These are phyloP conservation scores for Calonectria hawksworthii DNA, from an alignment of 2,329 filamentous ascomycete species.

Conservation along the genomic window DNA sequence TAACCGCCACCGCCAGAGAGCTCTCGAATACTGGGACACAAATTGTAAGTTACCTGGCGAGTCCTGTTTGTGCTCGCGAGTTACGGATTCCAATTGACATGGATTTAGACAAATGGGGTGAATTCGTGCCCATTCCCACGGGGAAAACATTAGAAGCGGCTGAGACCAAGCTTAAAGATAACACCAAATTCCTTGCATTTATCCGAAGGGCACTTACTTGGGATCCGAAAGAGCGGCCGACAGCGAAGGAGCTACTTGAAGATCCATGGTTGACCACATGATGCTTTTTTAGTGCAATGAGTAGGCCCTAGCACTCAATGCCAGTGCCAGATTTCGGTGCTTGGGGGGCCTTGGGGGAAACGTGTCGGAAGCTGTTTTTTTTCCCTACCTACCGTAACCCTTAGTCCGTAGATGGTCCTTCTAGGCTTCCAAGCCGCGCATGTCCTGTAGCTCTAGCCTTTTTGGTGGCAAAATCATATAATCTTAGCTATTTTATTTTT, in stretches of 20 bases:
- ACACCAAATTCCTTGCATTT: constrained; percentile 37
- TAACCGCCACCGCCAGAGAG: constrained; percentile 23
- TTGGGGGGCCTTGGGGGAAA: no score
- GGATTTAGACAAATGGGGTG: constrained; percentile 36
- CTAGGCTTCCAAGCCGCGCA: no score
- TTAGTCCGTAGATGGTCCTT: no score
- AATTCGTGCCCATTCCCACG: constrained; percentile 36
- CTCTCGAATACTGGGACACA: constrained; percentile 42
- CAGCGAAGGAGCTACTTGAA: constrained; percentile 40
- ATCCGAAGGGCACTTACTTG: constrained; percentile 41
- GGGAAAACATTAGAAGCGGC: constrained; percentile 35
- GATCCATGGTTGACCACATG: constrained; percentile 35
- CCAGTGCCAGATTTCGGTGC: no score
- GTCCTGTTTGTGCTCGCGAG: no score
- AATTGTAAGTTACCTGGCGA: not conserved
- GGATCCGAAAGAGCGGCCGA: constrained; percentile 38
- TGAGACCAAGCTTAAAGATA: constrained; percentile 36
- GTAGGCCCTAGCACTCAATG: no score
- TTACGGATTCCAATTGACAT: constrained; percentile 35
- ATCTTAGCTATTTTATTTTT: no score
- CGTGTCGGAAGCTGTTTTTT: no score
- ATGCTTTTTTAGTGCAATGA: no score
- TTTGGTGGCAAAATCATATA: no score
- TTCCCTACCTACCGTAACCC: no score
- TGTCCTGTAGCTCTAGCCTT: no score